Conservation (phyloP, 1,284 basidiomycete genomes). For the Vanrija pseudolonga region DNA sequence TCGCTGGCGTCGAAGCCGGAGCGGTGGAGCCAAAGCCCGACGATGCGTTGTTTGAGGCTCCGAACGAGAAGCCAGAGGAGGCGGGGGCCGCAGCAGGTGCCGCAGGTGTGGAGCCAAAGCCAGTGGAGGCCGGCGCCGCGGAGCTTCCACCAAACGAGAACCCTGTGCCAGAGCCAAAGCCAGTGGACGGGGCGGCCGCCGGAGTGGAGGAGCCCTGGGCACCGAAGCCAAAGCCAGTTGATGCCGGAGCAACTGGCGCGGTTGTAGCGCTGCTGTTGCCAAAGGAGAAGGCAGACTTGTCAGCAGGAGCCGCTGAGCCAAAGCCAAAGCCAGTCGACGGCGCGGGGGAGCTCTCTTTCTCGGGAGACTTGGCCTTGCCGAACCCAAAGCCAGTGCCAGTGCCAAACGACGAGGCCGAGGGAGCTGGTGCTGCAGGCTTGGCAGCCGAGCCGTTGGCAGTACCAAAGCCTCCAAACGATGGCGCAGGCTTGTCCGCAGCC, state of each 20-base stretch:
- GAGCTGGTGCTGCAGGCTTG: not conserved
- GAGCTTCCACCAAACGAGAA: constrained; percentile 1
- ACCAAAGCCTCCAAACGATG: too few species aligned
- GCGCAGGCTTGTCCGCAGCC: constrained; percentile 10
- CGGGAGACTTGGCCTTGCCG: constrained; percentile 12
- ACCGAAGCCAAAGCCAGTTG: constrained; percentile 16
- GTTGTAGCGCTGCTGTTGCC: constrained; percentile 2
- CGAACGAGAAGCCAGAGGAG: constrained; percentile 5
- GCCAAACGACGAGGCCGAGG: not conserved
- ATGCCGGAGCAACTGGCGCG: not conserved
- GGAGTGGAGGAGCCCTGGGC: constrained; percentile 2
- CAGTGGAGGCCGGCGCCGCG: not conserved
- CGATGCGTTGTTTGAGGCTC: constrained; percentile 9
- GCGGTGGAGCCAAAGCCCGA: constrained; percentile 1
- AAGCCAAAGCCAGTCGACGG: not conserved
- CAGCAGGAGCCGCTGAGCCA: constrained; percentile 9
- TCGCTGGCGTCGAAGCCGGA: too few species aligned
- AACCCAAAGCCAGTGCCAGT: not conserved
- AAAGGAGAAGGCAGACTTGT: constrained; percentile 19
- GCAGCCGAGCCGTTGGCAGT: not conserved
- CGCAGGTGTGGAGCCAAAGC: constrained; percentile 1
- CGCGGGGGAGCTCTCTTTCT: not conserved
- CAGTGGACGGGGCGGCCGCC: not conserved
- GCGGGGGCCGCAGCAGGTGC: constrained; percentile 4
- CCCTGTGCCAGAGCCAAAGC: constrained; percentile 2